Conservation (phyloP, 1,284 basidiomycete species). For the Irpex lacteus region DNA sequence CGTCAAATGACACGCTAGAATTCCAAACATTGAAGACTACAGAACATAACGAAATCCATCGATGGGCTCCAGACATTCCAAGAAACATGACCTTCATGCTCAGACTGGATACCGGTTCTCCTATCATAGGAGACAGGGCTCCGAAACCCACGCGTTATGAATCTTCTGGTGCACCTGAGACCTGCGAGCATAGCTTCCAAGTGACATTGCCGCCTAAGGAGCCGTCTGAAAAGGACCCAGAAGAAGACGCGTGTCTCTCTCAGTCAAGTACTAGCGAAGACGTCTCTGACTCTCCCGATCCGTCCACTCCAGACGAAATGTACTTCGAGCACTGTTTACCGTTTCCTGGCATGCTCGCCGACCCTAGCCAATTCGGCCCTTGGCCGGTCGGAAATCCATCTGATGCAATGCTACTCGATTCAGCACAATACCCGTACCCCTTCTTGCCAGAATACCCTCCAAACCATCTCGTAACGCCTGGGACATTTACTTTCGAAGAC, state of each 20-base stretch:
- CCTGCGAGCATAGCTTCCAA: conserved; percentile 6
- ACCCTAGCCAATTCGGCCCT: background rate
- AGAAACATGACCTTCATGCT: background rate
- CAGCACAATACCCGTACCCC: background rate
- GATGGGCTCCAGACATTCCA: background rate
- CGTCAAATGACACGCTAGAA: too few species aligned
- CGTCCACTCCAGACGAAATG: background rate
- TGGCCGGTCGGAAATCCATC: background rate
- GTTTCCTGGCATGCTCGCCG: background rate
- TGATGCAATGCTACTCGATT: background rate
- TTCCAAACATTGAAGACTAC: background rate
- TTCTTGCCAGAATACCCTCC: background rate
- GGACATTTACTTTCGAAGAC: background rate
- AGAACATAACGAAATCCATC: background rate
- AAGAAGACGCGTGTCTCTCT: background rate
- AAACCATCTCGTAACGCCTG: background rate
- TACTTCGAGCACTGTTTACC: background rate
- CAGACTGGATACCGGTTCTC: background rate
- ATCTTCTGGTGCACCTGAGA: conserved; percentile 2
- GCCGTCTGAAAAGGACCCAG: background rate
- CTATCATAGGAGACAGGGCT: background rate
- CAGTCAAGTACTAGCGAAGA: background rate
- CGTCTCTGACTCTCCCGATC: background rate
- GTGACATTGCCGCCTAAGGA: background rate
- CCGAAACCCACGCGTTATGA: background rate